A percentile compares a stretch with the other conserved stretches of the same genome.
Conservation (phyloP, 495 filamentous ascomycete species). For the Neurospora tetrasperma region DNA sequence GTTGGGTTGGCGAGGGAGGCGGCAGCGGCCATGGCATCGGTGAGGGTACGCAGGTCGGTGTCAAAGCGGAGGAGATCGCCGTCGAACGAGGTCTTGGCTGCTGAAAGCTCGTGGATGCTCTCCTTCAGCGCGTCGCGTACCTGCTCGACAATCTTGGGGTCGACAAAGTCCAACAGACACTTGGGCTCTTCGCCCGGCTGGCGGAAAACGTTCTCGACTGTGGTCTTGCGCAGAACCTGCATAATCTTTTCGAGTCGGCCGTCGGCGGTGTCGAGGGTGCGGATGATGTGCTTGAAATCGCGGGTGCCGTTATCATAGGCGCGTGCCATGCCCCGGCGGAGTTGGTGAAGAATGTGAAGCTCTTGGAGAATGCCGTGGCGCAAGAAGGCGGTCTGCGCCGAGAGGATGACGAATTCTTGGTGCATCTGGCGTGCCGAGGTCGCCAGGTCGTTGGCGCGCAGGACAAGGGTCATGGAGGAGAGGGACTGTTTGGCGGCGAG, state of each 20-base stretch:
- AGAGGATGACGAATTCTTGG: constrained; percentile 69
- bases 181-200: constrained; percentile 55
- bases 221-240: constrained; percentile 54
- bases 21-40: constrained; percentile 26
- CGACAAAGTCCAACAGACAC: constrained; percentile 81
- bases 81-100: constrained; percentile 50
- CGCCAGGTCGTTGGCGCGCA: constrained; percentile 81
- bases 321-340: constrained; percentile 50
- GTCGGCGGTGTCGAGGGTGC: constrained; percentile 65
- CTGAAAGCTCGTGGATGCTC: constrained; percentile 49
- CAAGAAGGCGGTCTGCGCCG: constrained; percentile 68
- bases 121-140: constrained; percentile 55
- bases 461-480: constrained; percentile 73
- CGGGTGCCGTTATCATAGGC: constrained; percentile 36
- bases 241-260: constrained; percentile 61
- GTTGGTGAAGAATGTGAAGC: constrained; percentile 52
- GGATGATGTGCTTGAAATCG: constrained; percentile 50
- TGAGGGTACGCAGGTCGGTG: constrained; percentile 43
- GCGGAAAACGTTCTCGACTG: constrained; percentile 65
- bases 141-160: constrained; percentile 64
- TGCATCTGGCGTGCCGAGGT: constrained; percentile 62
- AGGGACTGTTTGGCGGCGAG: constrained; percentile 84
- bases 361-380: constrained; percentile 64
- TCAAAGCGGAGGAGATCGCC: constrained; percentile 54
- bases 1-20: constrained; percentile 25